Conservation (phyloP, 192 early-diverging fungal species). For the Podochytrium sp. region DNA sequence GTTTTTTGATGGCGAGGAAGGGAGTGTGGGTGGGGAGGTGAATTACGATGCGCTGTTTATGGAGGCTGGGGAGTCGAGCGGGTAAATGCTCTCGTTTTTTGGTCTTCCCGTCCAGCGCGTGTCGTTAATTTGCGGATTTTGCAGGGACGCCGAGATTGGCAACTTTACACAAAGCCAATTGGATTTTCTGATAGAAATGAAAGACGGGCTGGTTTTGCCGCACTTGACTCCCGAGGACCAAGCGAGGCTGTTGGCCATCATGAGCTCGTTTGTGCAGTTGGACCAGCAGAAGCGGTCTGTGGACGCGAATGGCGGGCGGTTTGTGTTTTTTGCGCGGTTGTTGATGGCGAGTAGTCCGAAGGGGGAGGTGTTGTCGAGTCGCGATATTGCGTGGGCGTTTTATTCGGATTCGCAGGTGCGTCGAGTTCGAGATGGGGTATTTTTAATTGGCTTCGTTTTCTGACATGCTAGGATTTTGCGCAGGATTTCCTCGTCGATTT, state of each 20-base stretch:
- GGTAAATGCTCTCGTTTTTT: conserved; percentile 20
- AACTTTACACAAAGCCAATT: conserved; percentile 47
- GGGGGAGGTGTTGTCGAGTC: conserved; percentile 20
- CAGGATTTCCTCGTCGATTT: conserved; percentile 71
- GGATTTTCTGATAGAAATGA: not conserved
- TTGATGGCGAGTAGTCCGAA: conserved; percentile 46
- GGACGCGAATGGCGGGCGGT: conserved; percentile 87
- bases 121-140: not conserved
- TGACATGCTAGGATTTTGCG: conserved; percentile 11
- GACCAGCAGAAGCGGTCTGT: conserved; percentile 72
- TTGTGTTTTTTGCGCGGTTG: conserved; percentile 71
- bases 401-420: conserved; percentile 88
- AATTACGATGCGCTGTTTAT: conserved; percentile 64
- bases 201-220: not conserved
- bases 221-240: conserved; percentile 1
- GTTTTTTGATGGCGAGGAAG: conserved; percentile 46
- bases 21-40: conserved; percentile 13
- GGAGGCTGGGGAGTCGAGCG: conserved; percentile 45
- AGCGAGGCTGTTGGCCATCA: conserved; percentile 11
- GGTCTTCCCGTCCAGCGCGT: not conserved
- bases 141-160: conserved; percentile 23
- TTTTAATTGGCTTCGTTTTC: too few relatives aligned
- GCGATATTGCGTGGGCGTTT: conserved; percentile 84
- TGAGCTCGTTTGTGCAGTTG: conserved; percentile 50
- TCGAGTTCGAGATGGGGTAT: not conserved